These are phyloP conservation scores for Closterium sp. DNA, from an alignment of 139 green algal species.

Conservation along the genomic window DNA sequence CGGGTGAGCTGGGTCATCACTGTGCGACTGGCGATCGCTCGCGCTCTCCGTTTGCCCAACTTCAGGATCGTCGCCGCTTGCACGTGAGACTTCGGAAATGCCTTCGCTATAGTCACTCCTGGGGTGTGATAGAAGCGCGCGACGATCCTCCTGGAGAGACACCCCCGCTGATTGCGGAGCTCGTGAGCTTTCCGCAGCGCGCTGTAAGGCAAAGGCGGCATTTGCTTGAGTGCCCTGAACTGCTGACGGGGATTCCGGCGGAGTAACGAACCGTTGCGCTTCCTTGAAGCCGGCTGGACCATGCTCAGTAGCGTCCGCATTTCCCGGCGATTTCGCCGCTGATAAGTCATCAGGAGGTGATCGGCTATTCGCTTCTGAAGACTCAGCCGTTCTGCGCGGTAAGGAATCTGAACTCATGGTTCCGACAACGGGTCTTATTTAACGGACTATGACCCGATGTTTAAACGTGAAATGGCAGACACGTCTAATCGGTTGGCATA, in stretches of 20 bases:
- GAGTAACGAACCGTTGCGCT: not conserved
- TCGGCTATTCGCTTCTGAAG: not conserved
- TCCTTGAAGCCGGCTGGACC: not conserved
- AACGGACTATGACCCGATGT: not conserved
- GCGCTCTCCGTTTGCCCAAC: not conserved
- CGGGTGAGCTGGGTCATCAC: not conserved
- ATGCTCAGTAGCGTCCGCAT: not conserved
- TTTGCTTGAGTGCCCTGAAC: too few species aligned
- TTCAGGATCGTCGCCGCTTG: not conserved
- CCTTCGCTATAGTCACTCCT: not conserved
- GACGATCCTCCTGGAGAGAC: not conserved
- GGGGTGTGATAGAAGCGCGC: not conserved
- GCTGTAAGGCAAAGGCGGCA: too few species aligned
- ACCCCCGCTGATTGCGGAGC: not conserved
- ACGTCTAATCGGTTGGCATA: not conserved
- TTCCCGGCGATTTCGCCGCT: not conserved
- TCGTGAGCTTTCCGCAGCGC: too few species aligned
- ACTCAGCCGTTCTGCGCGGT: not conserved
- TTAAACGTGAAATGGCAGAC: not conserved
- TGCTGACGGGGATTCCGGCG: not conserved
- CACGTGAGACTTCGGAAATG: not conserved
- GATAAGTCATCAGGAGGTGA: not conserved
- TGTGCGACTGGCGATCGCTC: not conserved
- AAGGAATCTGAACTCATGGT: not conserved
- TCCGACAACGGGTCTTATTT: not conserved